phyloP scores from a whole-genome alignment of 352 stramenopile genomes.

The Phytophthora citrophthora region DNA sequence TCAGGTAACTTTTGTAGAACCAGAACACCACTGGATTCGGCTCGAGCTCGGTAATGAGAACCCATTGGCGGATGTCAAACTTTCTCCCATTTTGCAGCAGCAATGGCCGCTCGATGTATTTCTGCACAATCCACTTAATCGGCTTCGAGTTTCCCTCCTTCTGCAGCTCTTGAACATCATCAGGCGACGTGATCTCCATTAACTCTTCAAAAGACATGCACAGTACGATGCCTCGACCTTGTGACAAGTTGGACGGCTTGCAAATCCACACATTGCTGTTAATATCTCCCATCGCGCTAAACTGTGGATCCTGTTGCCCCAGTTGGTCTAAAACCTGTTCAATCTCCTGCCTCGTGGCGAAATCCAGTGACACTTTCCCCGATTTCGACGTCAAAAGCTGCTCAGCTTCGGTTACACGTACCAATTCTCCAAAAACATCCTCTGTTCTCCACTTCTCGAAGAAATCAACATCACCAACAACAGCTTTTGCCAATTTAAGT shows the following conservation, averaged over 20 bases:
- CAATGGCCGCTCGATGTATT: constrained; percentile 86
- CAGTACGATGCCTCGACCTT: constrained; percentile 73
- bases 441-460: constrained; percentile 25
- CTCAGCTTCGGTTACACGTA: background rate
- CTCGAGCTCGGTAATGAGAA: constrained; percentile 69
- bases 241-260: constrained; percentile 79
- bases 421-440: background rate
- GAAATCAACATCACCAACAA: constrained; percentile 1
- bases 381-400: background rate
- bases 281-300: constrained; percentile 32
- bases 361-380: constrained; percentile 1
- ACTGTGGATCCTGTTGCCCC: constrained; percentile 46
- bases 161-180: background rate
- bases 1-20: constrained; percentile 76
- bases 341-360: constrained; percentile 4
- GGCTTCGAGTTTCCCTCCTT: constrained; percentile 1
- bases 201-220: constrained; percentile 46
- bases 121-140: constrained; percentile 76
- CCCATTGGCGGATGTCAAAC: constrained; percentile 90
- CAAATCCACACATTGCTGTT: constrained; percentile 77
- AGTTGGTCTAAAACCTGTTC: constrained; percentile 32
- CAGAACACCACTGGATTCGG: constrained; percentile 64
- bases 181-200: constrained; percentile 11
- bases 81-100: constrained; percentile 63
- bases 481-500: background rate